Evolutionary conservation across 371 early-diverging fungal species (phyloP).

Genomic region (Mucor circinelloides): DNA sequence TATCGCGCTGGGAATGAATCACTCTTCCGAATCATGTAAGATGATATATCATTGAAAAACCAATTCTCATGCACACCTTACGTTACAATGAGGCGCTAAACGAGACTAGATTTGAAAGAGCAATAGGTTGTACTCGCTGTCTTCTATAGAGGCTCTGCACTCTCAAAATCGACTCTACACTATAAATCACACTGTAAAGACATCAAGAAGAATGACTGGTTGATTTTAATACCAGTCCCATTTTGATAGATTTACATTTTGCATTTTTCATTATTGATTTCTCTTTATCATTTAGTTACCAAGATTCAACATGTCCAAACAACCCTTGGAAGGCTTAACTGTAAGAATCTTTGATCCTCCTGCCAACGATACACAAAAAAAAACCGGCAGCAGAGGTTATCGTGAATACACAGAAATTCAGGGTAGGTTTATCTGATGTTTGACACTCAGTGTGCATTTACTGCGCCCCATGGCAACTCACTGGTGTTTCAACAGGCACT

Average conservation of each 20-base stretch:
- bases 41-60: background rate
- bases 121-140: background rate
- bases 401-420: constrained; percentile 18
- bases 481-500: background rate
- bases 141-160: background rate
- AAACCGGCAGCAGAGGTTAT: constrained; percentile 13
- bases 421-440: background rate
- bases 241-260: background rate
- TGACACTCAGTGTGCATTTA: background rate
- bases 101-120: background rate
- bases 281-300: background rate
- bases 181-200: background rate
- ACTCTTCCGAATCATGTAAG: background rate
- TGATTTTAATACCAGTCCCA: background rate
- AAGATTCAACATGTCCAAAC: constrained; percentile 12
- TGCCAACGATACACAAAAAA: background rate
- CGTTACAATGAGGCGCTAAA: background rate
- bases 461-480: background rate
- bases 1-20: background rate
- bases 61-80: background rate
- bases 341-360: constrained; percentile 14
- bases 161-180: background rate
- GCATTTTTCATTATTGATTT: background rate
- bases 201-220: background rate
- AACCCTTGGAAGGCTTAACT: constrained; percentile 20